Percentiles rank a stretch among this genome's conserved stretches.
These are phyloP conservation scores for Colletotrichum higginsianum DNA, from an alignment of 2,329 filamentous ascomycete species.

Conservation along the genomic window DNA sequence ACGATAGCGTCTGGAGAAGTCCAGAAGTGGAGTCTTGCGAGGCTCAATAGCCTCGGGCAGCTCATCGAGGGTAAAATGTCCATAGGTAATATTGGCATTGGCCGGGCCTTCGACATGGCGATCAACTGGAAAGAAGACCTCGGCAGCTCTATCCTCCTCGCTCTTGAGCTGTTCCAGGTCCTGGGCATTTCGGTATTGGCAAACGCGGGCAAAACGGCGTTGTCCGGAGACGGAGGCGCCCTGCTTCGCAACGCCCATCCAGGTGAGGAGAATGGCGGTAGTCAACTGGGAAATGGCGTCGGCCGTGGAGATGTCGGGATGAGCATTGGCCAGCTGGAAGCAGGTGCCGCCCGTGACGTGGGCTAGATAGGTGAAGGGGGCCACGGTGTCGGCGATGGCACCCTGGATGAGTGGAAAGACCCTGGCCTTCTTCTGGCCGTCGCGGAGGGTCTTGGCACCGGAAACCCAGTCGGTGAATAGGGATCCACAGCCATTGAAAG, in stretches of 20 bases:
- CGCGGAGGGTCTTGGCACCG: constrained; percentile 52
- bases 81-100: constrained; percentile 39
- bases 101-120: neutral
- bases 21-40: constrained; percentile 47
- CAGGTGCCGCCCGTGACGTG: constrained; percentile 58
- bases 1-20: constrained; percentile 59
- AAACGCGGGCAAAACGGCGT: constrained; percentile 4
- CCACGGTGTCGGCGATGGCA: constrained; percentile 43
- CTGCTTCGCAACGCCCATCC: constrained; percentile 58
- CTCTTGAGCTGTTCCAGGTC: neutral
- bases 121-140: constrained; percentile 21
- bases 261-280: constrained; percentile 57
- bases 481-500: constrained; percentile 51
- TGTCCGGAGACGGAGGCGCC: constrained; percentile 24
- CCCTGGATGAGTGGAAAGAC: constrained; percentile 60
- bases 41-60: constrained; percentile 47
- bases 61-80: constrained; percentile 43
- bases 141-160: constrained; percentile 19
- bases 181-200: constrained; percentile 1
- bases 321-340: constrained; percentile 49
- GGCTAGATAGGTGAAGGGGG: constrained; percentile 59
- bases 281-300: constrained; percentile 57
- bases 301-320: constrained; percentile 40
- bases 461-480: constrained; percentile 62
- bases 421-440: constrained; percentile 56